phyloP scores from a whole-genome alignment of 2,329 filamentous ascomycete species.

The Gnomoniopsis smithogilvyi region DNA sequence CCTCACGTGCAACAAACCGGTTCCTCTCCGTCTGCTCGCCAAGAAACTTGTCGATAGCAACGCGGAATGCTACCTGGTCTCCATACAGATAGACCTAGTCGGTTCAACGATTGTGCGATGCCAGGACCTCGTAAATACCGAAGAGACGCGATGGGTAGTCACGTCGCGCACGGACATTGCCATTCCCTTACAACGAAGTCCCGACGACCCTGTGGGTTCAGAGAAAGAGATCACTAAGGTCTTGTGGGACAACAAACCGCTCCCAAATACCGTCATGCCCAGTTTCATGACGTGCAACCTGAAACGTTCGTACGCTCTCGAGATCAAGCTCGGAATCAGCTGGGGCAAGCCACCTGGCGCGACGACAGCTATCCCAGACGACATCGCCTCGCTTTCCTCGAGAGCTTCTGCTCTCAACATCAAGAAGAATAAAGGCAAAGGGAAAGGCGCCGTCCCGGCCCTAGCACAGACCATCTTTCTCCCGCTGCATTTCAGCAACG shows the following conservation, averaged over 20 bases:
- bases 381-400: constrained; percentile 18
- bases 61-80: constrained; percentile 71
- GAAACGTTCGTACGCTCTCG: constrained; percentile 75
- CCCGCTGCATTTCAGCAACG: constrained; percentile 69
- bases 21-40: constrained; percentile 77
- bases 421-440: constrained; percentile 32
- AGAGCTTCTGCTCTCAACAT: neutral
- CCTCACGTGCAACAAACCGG: constrained; percentile 80
- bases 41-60: constrained; percentile 69
- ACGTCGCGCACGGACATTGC: constrained; percentile 68
- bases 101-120: constrained; percentile 77
- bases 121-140: constrained; percentile 68
- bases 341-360: constrained; percentile 58
- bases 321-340: constrained; percentile 74
- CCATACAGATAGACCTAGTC: constrained; percentile 77
- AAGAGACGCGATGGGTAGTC: constrained; percentile 73
- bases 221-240: constrained; percentile 68
- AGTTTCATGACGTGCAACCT: constrained; percentile 90
- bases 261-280: constrained; percentile 85
- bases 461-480: constrained; percentile 71
- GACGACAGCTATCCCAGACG: constrained; percentile 10
- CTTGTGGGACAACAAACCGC: constrained; percentile 67
- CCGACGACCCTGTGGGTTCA: constrained; percentile 56
- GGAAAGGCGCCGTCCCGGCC: constrained; percentile 25
- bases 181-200: constrained; percentile 60